Evolutionary conservation across 2,329 filamentous ascomycete species (phyloP).

Genomic region (Juglanconis oblonga): DNA sequence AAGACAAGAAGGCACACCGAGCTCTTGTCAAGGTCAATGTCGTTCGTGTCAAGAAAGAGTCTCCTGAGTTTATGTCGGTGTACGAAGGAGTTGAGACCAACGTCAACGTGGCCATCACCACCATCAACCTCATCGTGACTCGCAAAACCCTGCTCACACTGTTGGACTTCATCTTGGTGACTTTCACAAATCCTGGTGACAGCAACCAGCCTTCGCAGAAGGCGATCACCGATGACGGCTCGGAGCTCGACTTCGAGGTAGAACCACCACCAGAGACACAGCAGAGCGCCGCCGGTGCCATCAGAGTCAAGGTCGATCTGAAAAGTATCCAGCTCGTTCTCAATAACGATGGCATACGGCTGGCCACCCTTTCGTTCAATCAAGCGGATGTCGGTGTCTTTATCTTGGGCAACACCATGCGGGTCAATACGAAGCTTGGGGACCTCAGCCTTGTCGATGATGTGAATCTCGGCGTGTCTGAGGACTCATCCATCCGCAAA

Average conservation of each 20-base stretch:
- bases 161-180: conserved; percentile 89
- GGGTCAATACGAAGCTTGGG: conserved; percentile 80
- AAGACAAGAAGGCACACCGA: conserved; percentile 72
- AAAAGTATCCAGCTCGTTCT: conserved; percentile 92
- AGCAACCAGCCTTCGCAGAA: conserved; percentile 30
- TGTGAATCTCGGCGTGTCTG: conserved; percentile 83
- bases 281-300: conserved; percentile 60
- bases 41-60: conserved; percentile 81
- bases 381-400: conserved; percentile 91
- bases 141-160: conserved; percentile 88
- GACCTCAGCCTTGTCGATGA: conserved; percentile 89
- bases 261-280: conserved; percentile 33
- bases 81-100: conserved; percentile 95
- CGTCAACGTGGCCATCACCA: conserved; percentile 85
- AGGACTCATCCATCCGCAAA: conserved; percentile 76
- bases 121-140: conserved; percentile 94
- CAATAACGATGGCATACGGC: conserved; percentile 94
- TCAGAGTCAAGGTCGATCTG: conserved; percentile 88
- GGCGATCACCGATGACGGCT: conserved; percentile 36
- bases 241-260: conserved; percentile 36
- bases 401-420: conserved; percentile 80
- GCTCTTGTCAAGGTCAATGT: conserved; percentile 90
- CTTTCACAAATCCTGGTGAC: conserved; percentile 67
- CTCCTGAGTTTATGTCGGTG: conserved; percentile 86
- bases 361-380: conserved; percentile 89